Base-by-base conservation (phyloP, 192 early-diverging fungal genomes). In the Allomyces arbusculus region DNA sequence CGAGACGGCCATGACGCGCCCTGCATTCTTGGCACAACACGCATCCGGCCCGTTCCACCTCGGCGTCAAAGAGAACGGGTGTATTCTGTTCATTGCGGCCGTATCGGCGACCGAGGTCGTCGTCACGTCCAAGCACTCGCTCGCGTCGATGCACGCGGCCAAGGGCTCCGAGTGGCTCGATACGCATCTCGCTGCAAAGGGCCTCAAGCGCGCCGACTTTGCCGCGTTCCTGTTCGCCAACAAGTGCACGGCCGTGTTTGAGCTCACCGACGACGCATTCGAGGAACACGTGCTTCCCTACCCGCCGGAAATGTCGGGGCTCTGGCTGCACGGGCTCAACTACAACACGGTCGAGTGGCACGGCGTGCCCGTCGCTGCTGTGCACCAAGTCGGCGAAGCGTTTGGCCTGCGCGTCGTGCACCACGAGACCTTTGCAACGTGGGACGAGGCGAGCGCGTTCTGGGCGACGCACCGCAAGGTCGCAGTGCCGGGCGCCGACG, bases 51-150 rank as follows among this genome's bases (percentile, higher is more conserved):
- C 95, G 1, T 98, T 90, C 69, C 88, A 98, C 73, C 75, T 94
- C 25, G 92, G 91, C 0, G 77, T 91, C 24, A 98, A 98, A 76
- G 95, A 98, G 72, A 94, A 98, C 71, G 95, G 95, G 12, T 98
- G 93, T 70, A 87, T 98, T 67, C 93, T 95, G 65, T 87, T 92
- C 33, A 85, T 89, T 55, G 71, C 87, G 3, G 86, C 82, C 23
- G 81, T 88, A 44, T 76, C 75, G 2, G 75, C 80, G 24, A 72
- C 72, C 44, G 69, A 78, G 19, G 72, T 93, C 23, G 45, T 98
- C 44, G 91, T 95, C 3, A 91, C 89, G 23, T 91, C 89, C 63
- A 98, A 98, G 76, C 93, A 98, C 70, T 77, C 78, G 9, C 33
- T 86, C 14, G 68, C 61, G 55, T 76, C 79, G 61, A 70, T 80